Evolutionary conservation across 352 stramenopile genomes (phyloP), one percentile per base, ranked within the genome.

Genomic region (Globisporangium uncinulatum): DNA sequence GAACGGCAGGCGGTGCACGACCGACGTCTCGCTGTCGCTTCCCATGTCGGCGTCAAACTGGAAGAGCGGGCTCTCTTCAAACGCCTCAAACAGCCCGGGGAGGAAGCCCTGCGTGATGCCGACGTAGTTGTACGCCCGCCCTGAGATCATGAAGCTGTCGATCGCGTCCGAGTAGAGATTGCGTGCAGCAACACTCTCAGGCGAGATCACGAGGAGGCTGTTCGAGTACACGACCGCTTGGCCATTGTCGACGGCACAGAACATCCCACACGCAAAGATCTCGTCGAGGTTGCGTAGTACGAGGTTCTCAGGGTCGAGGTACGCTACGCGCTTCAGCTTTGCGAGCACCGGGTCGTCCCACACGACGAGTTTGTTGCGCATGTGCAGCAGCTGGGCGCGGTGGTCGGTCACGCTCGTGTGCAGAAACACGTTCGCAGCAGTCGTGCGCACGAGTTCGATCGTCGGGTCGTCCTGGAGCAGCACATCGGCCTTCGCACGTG

Each of bases 131-230:
- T 92, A 92, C 70, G 71, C 69, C 2, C 82, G 70, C 0, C 82
- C 82, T 10, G 82, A 89, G 65, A 92, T 92, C 79, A 89, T 87
- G 62, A 92, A 92, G 54, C 74, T 74, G 39, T 92, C 82, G 56
- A 92, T 90, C 14, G 79, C 82, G 58, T 92, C 82, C 55, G 79
- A 89, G 69, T 90, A 92, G 45, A 92, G 48, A 43, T 86, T 89
- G 6, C 80, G 79, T 39, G 75, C 80, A 9, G 67, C 73, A 62
- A 87, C 65, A 56, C 77, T 89, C 39, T 79, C 76, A 6, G 83
- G 83, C 0, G 80, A 86, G 51, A 92, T 83, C 24, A 92, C 78
- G n/a, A 90, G 62, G 56, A 92, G 56, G n/a, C 76, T 83, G 65
- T 88, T 92, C 13, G 83, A 74, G 57, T 92, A 92, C 36, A 92